A percentile compares a stretch with the other conserved stretches of the same genome.
Conservation (phyloP, 352 stramenopile species). For the Globisporangium mamillatum region DNA sequence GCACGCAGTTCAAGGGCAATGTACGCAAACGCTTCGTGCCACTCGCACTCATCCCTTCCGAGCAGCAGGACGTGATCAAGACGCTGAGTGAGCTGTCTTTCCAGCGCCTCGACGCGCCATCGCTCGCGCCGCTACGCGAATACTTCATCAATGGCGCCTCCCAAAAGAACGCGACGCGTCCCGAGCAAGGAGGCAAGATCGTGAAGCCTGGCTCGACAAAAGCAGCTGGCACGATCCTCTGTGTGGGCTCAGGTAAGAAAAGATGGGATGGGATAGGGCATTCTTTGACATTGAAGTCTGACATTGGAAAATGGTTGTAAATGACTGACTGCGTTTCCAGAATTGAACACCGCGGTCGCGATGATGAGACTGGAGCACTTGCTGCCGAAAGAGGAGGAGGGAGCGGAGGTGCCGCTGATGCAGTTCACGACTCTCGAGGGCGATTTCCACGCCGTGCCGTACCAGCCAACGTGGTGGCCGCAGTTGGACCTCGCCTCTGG, state of each 20-base stretch:
- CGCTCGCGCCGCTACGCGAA: constrained; percentile 35
- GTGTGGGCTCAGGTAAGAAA: constrained; percentile 32
- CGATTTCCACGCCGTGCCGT: constrained; percentile 66
- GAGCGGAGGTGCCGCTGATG: constrained; percentile 36
- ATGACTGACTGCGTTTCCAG: constrained; percentile 12
- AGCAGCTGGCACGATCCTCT: constrained; percentile 54
- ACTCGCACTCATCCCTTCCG: constrained; percentile 57
- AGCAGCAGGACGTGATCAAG: constrained; percentile 47
- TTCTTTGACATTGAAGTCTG: background rate
- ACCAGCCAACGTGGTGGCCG: constrained; percentile 75
- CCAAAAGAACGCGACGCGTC: constrained; percentile 22
- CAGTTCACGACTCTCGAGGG: constrained; percentile 67
- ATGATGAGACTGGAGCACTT: constrained; percentile 83
- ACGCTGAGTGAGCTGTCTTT: constrained; percentile 54
- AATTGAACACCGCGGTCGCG: constrained; percentile 48
- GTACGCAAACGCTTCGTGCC: constrained; percentile 82
- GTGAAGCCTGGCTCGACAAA: constrained; percentile 54
- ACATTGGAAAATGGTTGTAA: background rate
- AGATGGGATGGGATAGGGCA: background rate
- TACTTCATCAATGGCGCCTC: constrained; percentile 38
- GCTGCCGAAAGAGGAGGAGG: constrained; percentile 36
- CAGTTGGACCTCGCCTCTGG: constrained; percentile 63
- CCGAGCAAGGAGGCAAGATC: constrained; percentile 46
- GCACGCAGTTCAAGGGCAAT: constrained; percentile 92
- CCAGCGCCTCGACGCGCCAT: constrained; percentile 46